These are phyloP conservation scores for Ceratobasidium sp. DNA, from an alignment of 1,284 basidiomycete genomes.

Conservation along the genomic window DNA sequence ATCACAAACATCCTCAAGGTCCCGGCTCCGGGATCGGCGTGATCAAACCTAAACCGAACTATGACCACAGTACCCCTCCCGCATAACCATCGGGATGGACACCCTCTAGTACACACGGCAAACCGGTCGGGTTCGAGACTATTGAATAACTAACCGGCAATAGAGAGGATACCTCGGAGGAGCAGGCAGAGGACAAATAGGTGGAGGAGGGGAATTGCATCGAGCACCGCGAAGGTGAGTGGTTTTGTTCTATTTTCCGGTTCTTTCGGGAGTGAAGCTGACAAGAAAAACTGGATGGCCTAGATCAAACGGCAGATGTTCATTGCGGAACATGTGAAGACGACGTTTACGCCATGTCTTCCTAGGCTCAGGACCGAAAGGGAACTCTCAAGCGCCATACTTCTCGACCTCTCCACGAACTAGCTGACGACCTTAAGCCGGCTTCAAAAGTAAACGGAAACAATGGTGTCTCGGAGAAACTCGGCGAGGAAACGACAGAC, in stretches of 20 bases:
- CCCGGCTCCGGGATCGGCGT: too few relatives aligned
- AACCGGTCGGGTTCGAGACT: conserved; percentile 30
- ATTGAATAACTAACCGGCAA: not conserved
- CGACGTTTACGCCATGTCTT: conserved; percentile 84
- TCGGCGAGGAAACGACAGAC: conserved; percentile 52
- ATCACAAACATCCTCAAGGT: too few relatives aligned
- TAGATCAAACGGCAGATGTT: conserved; percentile 84
- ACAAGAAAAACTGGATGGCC: not conserved
- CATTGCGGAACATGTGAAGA: conserved; percentile 78
- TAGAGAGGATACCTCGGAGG: not conserved
- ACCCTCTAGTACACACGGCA: conserved; percentile 30
- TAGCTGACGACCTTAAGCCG: conserved; percentile 37
- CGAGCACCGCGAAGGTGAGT: conserved; percentile 11
- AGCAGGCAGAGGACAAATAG: conserved; percentile 51
- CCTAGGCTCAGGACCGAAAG: conserved; percentile 82
- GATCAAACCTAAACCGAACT: not conserved
- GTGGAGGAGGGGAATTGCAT: conserved; percentile 74
- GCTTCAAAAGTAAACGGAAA: conserved; percentile 22
- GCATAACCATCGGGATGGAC: conserved; percentile 8
- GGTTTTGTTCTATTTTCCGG: not conserved
- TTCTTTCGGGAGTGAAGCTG: conserved; percentile 6
- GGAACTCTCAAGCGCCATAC: conserved; percentile 77
- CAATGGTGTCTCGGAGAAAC: conserved; percentile 55
- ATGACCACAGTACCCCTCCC: conserved; percentile 2
- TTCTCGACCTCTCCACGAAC: conserved; percentile 63